Evolutionary conservation across 129 eudicot genomes (phyloP).

Genomic region (Tanacetum coccineum): DNA sequence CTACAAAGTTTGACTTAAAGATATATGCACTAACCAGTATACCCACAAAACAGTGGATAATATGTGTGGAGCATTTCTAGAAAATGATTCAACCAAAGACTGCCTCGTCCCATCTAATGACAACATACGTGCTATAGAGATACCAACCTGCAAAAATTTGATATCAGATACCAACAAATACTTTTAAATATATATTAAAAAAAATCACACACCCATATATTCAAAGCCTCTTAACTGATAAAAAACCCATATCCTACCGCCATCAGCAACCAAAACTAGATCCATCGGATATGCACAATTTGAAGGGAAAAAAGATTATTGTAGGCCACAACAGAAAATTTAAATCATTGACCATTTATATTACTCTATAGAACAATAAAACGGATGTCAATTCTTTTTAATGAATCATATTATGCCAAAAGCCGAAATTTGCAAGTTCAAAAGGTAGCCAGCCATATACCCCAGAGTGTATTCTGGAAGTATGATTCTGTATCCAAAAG

Average conservation of each 20-base stretch:
- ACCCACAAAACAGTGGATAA: conserved; percentile 83
- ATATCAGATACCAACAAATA: not conserved
- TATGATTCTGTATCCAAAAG: conserved; percentile 68
- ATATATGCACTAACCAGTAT: conserved; percentile 71
- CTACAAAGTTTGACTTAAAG: not conserved
- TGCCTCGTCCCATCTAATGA: conserved; percentile 81
- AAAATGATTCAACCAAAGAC: conserved; percentile 67
- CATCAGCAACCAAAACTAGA: conserved; percentile 95
- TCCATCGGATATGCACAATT: conserved; percentile 62
- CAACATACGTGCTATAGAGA: conserved; percentile 60
- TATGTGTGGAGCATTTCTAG: conserved; percentile 76
- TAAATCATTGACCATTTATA: no score
- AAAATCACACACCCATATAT: conserved; percentile 83
- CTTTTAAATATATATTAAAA: not conserved
- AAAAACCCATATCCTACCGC: conserved; percentile 94
- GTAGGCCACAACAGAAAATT: not conserved
- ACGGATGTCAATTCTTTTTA: no score
- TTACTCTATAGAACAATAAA: no score
- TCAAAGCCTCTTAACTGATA: conserved; percentile 95
- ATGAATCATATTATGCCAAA: no score
- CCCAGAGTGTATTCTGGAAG: conserved; percentile 95
- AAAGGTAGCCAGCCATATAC: conserved; percentile 36
- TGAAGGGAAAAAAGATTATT: not conserved
- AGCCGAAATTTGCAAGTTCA: no score
- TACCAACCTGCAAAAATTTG: conserved; percentile 68